A percentile compares a stretch with the other conserved stretches of the same genome.
phyloP scores from a whole-genome alignment of 2,329 filamentous ascomycete genomes.

The Fonsecaea pedrosoi region DNA sequence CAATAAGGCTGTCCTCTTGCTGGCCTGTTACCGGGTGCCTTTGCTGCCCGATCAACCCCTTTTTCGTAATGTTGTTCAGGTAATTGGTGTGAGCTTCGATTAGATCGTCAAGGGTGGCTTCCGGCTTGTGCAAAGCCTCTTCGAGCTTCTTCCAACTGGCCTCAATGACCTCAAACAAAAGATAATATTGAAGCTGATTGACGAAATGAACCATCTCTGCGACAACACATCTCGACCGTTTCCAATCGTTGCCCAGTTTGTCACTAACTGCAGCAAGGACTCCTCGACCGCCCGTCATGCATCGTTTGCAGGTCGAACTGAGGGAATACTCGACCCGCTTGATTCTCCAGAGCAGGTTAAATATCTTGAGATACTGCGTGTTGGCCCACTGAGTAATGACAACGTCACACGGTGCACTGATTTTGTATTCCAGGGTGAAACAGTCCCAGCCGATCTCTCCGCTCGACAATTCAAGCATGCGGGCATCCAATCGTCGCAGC shows the following conservation, averaged over 20 bases:
- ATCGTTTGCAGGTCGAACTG: conserved; percentile 87
- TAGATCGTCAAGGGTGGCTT: conserved; percentile 91
- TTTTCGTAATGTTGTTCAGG: conserved; percentile 92
- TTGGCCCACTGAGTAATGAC: conserved; percentile 96
- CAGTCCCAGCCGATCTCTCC: conserved; percentile 99
- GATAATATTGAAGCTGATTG: conserved; percentile 96
- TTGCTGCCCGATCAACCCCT: conserved; percentile 82
- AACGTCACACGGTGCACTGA: conserved; percentile 94
- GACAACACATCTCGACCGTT: conserved; percentile 82
- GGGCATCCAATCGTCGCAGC: conserved; percentile 87
- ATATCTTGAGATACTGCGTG: conserved; percentile 96
- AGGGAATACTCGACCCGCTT: conserved; percentile 97
- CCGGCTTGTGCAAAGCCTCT: conserved; percentile 78
- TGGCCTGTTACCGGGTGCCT: conserved; percentile 54
- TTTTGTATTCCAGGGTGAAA: conserved; percentile 98
- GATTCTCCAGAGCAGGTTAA: conserved; percentile 98
- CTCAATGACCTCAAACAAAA: conserved; percentile 97
- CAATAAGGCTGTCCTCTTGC: conserved; percentile 80
- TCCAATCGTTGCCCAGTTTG: conserved; percentile 81
- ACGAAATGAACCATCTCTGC: conserved; percentile 99
- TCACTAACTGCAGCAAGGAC: conserved; percentile 80
- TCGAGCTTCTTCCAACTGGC: conserved; percentile 92
- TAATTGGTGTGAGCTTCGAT: conserved; percentile 91
- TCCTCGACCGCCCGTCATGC: conserved; percentile 93
- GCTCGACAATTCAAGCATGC: conserved; percentile 95